These are phyloP conservation scores for Colletotrichum sp. DNA, from an alignment of 2,329 filamentous ascomycete species.

Conservation along the genomic window DNA sequence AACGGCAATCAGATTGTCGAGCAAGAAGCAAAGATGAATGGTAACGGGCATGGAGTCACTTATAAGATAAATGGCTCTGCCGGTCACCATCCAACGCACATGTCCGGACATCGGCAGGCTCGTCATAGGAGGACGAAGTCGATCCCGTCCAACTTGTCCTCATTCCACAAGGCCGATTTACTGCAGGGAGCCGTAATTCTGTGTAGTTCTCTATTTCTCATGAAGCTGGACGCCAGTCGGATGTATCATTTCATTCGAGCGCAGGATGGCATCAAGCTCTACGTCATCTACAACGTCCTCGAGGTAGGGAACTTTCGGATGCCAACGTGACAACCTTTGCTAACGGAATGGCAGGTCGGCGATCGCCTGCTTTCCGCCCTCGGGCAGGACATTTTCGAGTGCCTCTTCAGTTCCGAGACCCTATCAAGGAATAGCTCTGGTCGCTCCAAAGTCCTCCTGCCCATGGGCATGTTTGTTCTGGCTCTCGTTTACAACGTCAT, in stretches of 20 bases:
- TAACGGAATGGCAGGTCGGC: conserved; percentile 57
- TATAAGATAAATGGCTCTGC: conserved; percentile 6
- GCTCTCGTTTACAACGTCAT: conserved; percentile 86
- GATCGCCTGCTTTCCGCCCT: conserved; percentile 90
- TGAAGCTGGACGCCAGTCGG: conserved; percentile 91
- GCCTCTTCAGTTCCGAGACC: conserved; percentile 91
- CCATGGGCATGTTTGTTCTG: conserved; percentile 89
- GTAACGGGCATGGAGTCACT: conserved; percentile 6
- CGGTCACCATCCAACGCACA: conserved; percentile 21
- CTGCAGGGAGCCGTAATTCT: conserved; percentile 90
- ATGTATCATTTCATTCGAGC: conserved; percentile 99
- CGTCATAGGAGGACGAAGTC: conserved; percentile 80
- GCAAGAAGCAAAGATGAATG: conserved; percentile 1
- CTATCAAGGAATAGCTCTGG: conserved; percentile 87
- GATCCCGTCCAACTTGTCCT: conserved; percentile 80
- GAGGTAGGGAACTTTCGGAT: conserved; percentile 58
- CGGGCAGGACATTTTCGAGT: conserved; percentile 95
- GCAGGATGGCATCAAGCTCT: conserved; percentile 96
- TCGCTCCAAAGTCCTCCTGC: conserved; percentile 87
- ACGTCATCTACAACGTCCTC: conserved; percentile 98
- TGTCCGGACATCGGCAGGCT: conserved; percentile 31
- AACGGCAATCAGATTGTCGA: conserved; percentile 29
- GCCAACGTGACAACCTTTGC: not conserved
- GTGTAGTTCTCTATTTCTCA: conserved; percentile 81
- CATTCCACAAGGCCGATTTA: conserved; percentile 93